phyloP scores from a whole-genome alignment of 176 grass and related monocot genomes.

The Paspalum vaginatum region DNA sequence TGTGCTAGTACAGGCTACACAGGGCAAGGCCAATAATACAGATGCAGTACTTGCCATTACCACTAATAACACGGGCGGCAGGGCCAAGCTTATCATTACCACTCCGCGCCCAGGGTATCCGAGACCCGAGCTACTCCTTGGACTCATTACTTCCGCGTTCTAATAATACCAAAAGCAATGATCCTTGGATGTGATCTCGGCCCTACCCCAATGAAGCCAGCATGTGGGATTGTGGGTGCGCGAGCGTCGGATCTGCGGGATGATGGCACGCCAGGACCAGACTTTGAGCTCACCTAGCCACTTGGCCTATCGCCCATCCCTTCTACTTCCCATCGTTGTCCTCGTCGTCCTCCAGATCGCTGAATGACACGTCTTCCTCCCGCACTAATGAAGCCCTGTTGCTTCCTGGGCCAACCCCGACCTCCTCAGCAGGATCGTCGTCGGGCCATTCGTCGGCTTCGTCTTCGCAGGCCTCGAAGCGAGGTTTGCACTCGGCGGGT shows the following conservation, averaged over 20 bases:
- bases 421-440: conserved; percentile 40
- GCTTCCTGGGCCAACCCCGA: not conserved
- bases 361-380: conserved; percentile 79
- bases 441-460: conserved; percentile 65
- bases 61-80: conserved; percentile 25
- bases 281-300: conserved; percentile 19
- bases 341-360: conserved; percentile 62
- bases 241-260: conserved; percentile 16
- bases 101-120: not conserved
- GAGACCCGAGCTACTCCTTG: conserved; percentile 38
- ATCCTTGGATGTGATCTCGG: conserved; percentile 22
- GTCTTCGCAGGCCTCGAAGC: conserved; percentile 30
- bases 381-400: conserved; percentile 41
- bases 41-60: conserved; percentile 34
- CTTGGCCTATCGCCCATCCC: conserved; percentile 10
- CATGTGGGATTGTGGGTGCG: conserved; percentile 28
- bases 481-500: not conserved
- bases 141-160: conserved; percentile 30
- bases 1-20: conserved; percentile 19
- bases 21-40: conserved; percentile 41
- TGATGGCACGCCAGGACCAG: conserved; percentile 17
- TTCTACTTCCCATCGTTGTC: conserved; percentile 25
- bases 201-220: conserved; percentile 53
- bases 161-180: conserved; percentile 41
- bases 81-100: conserved; percentile 28